Conservation (phyloP, 345 rosid species). For the Camelina neglecta region DNA sequence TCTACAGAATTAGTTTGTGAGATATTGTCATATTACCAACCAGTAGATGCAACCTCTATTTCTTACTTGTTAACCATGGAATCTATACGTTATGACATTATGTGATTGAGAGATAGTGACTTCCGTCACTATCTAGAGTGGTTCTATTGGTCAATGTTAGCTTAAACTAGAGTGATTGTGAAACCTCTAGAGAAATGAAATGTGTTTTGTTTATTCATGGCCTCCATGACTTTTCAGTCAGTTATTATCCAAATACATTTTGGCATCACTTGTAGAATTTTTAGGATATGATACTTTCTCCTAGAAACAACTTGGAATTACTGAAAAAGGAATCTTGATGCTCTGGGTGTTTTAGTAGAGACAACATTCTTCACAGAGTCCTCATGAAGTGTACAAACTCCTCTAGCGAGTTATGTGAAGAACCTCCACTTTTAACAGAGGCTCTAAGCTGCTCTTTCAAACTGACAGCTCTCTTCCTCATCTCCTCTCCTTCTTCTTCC, state of each 20-base stretch:
- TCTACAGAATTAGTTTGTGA: too few relatives aligned
- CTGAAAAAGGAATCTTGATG: neutral
- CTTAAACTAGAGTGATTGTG: neutral
- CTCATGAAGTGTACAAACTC: constrained; percentile 6
- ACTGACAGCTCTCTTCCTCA: constrained; percentile 29
- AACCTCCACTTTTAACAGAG: constrained; percentile 31
- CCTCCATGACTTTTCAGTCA: neutral
- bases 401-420: constrained; percentile 25
- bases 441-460: constrained; percentile 32
- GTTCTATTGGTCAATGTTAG: neutral
- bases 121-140: neutral
- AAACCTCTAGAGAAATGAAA: neutral
- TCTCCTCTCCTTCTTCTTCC: constrained; percentile 29
- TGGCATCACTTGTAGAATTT: neutral
- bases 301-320: too few relatives aligned
- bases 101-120: constrained; percentile 22
- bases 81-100: neutral
- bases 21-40: too few relatives aligned
- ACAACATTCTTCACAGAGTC: neutral
- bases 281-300: too few relatives aligned
- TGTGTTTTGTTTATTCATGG: neutral
- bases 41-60: too few relatives aligned
- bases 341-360: neutral
- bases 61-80: neutral
- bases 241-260: neutral